Evolutionary conservation across 176 grass and related monocot species (phyloP).

Genomic region (Triticum turgidum): DNA sequence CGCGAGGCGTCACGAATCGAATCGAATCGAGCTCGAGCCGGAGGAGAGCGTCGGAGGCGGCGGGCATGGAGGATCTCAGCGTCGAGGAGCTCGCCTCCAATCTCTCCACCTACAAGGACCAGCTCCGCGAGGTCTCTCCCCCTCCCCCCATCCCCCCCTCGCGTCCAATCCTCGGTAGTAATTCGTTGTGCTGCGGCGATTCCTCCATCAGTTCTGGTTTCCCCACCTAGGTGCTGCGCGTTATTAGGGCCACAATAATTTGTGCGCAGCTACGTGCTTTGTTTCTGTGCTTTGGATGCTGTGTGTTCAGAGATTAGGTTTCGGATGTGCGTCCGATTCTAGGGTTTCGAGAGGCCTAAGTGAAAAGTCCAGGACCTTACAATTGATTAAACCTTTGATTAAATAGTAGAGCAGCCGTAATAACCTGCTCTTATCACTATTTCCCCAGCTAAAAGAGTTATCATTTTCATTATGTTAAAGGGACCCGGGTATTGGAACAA

Average conservation of each 20-base stretch:
- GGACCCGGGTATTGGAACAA: background rate
- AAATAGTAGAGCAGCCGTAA: background rate
- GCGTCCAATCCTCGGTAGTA: background rate
- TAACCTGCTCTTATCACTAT: background rate
- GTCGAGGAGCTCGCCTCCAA: conserved; percentile 92
- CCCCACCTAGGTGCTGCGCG: background rate
- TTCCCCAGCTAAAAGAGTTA: background rate
- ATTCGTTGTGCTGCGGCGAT: background rate
- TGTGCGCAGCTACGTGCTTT: background rate
- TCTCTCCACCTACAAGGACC: conserved; percentile 86
- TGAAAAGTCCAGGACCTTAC: background rate
- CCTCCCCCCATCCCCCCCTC: background rate
- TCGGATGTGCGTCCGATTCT: background rate
- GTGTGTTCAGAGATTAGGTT: conserved; percentile 11
- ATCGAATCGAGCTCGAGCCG: conserved; percentile 7
- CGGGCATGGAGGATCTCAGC: conserved; percentile 74
- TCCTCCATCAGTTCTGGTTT: background rate
- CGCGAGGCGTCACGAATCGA: background rate
- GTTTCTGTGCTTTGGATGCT: background rate
- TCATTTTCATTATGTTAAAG: background rate
- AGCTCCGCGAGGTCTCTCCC: conserved; percentile 72
- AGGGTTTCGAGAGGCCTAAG: conserved; percentile 18
- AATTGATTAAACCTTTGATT: background rate
- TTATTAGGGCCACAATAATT: background rate
- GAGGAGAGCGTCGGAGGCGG: conserved; percentile 18